Conservation (phyloP, 2,329 filamentous ascomycete species). For the Pseudogymnoascus sp. region DNA sequence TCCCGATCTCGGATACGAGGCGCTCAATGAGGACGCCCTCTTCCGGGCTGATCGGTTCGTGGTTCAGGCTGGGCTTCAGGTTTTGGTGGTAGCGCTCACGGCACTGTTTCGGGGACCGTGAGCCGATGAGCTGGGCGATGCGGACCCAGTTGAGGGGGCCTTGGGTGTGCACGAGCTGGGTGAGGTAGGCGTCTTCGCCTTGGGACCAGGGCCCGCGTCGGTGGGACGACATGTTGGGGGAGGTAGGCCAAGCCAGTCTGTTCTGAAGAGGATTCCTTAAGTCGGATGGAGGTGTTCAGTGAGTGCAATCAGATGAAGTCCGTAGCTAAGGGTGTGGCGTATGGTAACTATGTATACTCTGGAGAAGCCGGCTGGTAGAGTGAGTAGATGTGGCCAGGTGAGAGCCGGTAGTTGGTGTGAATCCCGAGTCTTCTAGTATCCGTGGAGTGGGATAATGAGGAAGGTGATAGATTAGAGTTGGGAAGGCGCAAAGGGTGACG, state of each 20-base stretch:
- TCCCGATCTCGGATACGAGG: constrained; percentile 69
- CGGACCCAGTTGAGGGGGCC: constrained; percentile 84
- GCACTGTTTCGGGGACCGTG: constrained; percentile 87
- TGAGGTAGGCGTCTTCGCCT: constrained; percentile 62
- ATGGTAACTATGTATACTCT: not conserved
- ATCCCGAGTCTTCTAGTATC: not conserved
- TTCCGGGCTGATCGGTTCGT: constrained; percentile 61
- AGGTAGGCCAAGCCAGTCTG: not conserved
- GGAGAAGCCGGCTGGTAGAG: not conserved
- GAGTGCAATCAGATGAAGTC: not conserved
- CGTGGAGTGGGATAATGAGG: not conserved
- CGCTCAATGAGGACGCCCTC: constrained; percentile 68
- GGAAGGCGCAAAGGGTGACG: not conserved
- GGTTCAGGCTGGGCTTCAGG: constrained; percentile 67
- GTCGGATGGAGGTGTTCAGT: not conserved
- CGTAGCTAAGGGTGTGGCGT: not conserved
- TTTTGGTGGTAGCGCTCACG: constrained; percentile 92
- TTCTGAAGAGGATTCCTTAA: not conserved
- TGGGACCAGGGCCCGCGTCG: constrained; percentile 78
- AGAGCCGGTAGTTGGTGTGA: not conserved
- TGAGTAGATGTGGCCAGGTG: not conserved
- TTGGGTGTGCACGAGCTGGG: constrained; percentile 61
- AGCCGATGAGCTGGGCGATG: constrained; percentile 66
- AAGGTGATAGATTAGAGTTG: not conserved
- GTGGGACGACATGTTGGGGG: constrained; percentile 33